These are phyloP conservation scores for Gamarada debralockiae DNA, from an alignment of 495 filamentous ascomycete genomes.

Conservation along the genomic window DNA sequence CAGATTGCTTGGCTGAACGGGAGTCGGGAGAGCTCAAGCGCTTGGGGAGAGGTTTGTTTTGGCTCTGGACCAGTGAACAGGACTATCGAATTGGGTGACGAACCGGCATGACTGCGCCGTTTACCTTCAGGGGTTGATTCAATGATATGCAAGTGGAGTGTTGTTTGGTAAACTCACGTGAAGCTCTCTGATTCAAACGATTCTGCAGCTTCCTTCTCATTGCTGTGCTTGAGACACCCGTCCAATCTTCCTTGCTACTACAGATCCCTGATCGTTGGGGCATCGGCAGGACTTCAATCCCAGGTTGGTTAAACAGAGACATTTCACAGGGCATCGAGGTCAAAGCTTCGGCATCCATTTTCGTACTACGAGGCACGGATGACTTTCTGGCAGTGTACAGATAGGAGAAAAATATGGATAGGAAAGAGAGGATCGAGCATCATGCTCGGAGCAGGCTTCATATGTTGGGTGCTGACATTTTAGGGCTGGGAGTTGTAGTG, in stretches of 20 bases:
- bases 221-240: neutral
- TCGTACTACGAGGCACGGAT: neutral
- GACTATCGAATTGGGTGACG: no score
- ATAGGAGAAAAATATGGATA: neutral
- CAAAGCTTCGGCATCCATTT: neutral
- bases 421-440: neutral
- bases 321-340: neutral
- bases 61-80: no score
- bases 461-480: neutral
- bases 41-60: neutral
- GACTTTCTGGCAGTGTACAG: neutral
- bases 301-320: neutral
- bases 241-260: neutral
- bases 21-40: neutral
- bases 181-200: conserved; percentile 2
- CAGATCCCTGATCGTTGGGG: neutral
- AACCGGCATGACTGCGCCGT: no score
- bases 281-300: neutral
- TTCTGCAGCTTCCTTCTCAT: conserved; percentile 1
- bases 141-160: neutral
- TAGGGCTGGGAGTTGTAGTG: neutral
- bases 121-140: no score
- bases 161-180: neutral
- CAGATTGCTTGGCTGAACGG: neutral
- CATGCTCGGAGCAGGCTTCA: neutral